Conservation (phyloP, 2,329 filamentous ascomycete species). For the Alternaria brassicae region DNA sequence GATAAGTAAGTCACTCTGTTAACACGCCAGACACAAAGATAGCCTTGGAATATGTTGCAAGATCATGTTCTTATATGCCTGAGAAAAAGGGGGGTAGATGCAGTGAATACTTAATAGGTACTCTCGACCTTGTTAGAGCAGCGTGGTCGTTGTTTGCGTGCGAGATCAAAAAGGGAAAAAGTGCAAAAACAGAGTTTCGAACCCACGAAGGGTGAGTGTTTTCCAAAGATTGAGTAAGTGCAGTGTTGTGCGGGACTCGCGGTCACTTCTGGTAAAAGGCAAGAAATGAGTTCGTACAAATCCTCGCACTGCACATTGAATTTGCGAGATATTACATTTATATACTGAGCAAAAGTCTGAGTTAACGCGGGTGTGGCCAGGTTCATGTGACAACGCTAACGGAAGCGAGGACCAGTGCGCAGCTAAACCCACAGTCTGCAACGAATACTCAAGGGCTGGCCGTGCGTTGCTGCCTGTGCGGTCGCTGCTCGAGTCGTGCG, state of each 20-base stretch:
- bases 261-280: conserved; percentile 83
- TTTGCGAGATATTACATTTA: conserved; percentile 5
- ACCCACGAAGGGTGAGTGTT: conserved; percentile 45
- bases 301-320: conserved; percentile 68
- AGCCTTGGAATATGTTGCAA: background rate
- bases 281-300: conserved; percentile 77
- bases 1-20: background rate
- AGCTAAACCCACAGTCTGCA: conserved; percentile 1
- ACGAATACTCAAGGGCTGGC: conserved; percentile 5
- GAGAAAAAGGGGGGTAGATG: too few relatives aligned
- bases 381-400: background rate
- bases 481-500: background rate
- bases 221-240: conserved; percentile 67
- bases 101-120: too few relatives aligned
- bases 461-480: conserved; percentile 16
- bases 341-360: background rate
- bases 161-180: conserved; percentile 9
- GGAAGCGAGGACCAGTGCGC: background rate
- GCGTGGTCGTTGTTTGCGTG: background rate
- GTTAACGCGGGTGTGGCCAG: background rate
- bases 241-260: conserved; percentile 68
- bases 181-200: conserved; percentile 52
- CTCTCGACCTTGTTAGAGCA: background rate
- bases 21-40: background rate
- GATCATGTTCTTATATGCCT: background rate